Percentiles rank a stretch among this genome's conserved stretches.
phyloP scores from a whole-genome alignment of 371 early-diverging fungal species.

The Actinomortierella wolfii region DNA sequence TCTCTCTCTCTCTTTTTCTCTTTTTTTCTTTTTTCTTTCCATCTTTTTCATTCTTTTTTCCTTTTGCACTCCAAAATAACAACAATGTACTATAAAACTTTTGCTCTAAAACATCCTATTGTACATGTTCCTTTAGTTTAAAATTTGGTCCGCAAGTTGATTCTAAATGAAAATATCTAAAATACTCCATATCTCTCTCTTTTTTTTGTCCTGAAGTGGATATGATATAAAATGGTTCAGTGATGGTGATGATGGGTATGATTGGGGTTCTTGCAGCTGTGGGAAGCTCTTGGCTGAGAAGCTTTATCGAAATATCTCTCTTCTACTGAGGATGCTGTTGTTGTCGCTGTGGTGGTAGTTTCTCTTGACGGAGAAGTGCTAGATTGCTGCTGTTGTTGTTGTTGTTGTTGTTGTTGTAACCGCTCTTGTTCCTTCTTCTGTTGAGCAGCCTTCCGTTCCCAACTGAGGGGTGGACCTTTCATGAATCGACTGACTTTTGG shows the following conservation, averaged over 20 bases:
- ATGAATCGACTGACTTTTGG: constrained; percentile 40
- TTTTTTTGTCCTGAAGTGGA: no score
- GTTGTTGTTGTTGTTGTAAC: constrained; percentile 9
- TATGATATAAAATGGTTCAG: no score
- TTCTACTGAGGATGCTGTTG: constrained; percentile 3
- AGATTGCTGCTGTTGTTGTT: constrained; percentile 10
- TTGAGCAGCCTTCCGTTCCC: constrained; percentile 44
- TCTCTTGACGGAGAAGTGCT: no score
- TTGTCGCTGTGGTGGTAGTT: no score
- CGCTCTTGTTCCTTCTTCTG: constrained; percentile 24
- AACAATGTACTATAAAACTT: constrained; percentile 2
- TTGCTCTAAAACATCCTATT: background rate
- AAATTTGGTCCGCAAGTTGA: no score
- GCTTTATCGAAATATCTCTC: constrained; percentile 4
- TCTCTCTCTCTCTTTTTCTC: background rate
- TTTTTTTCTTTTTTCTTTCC: background rate
- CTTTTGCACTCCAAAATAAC: no score
- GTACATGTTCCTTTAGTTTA: background rate
- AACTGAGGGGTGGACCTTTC: constrained; percentile 41
- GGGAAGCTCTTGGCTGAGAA: constrained; percentile 18
- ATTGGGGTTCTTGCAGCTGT: constrained; percentile 27
- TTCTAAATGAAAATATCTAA: no score
- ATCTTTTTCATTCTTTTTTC: background rate
- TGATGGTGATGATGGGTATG: constrained; percentile 5
- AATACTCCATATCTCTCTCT: no score